phyloP scores from a whole-genome alignment of 495 filamentous ascomycete genomes.

The Penicillium subrubescens region DNA sequence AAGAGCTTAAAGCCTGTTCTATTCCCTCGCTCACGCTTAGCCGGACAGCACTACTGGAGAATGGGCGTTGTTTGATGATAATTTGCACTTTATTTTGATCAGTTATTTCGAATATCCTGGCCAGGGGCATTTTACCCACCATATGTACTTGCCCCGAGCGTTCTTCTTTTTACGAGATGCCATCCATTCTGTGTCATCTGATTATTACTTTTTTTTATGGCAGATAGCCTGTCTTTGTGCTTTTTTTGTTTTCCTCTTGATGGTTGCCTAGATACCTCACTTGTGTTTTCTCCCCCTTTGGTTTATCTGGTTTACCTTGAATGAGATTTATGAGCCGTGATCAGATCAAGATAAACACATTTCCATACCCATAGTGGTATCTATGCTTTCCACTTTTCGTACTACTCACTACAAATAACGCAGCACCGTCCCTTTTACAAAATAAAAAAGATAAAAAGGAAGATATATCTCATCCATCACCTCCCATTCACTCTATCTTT shows the following conservation, averaged over 20 bases:
- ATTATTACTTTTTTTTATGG: background rate
- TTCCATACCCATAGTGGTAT: too few species aligned
- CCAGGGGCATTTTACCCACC: background rate
- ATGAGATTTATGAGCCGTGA: slow-evolving; percentile 30
- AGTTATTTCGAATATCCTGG: slow-evolving; percentile 15
- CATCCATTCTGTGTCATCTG: slow-evolving; percentile 13
- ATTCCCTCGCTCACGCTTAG: background rate
- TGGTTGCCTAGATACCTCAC: slow-evolving; percentile 34
- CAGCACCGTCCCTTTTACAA: too few species aligned
- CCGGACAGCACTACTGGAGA: slow-evolving; percentile 25
- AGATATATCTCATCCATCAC: background rate
- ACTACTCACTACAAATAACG: too few species aligned
- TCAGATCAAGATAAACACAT: background rate
- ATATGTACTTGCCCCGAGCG: slow-evolving; percentile 15
- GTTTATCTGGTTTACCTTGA: slow-evolving; percentile 15
- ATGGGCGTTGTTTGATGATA: slow-evolving; percentile 28
- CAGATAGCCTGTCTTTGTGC: background rate
- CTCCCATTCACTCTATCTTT: background rate
- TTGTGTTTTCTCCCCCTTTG: slow-evolving; percentile 13
- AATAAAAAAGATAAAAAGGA: background rate
- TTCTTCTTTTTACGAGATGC: slow-evolving; percentile 3
- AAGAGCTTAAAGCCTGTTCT: background rate
- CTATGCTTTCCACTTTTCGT: too few species aligned
- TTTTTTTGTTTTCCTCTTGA: slow-evolving; percentile 10
- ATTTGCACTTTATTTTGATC: background rate